Conservation (phyloP, 805 yeast genomes). For the Diddensiella santjacobensis region DNA sequence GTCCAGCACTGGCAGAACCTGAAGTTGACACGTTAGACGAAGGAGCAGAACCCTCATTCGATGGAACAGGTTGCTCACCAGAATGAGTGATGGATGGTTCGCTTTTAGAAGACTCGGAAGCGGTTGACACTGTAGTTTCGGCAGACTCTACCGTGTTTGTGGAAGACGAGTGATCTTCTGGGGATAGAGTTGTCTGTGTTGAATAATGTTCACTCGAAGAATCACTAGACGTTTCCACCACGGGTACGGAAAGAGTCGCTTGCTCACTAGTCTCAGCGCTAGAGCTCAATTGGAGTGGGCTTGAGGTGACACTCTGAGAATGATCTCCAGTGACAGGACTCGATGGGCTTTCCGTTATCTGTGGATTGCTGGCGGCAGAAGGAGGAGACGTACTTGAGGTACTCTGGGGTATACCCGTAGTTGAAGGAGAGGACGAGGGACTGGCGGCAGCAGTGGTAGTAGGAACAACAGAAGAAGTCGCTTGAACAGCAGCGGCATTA, state of each 20-base stretch:
- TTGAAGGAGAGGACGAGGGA: slow-evolving; percentile 8
- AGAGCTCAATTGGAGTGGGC: no score
- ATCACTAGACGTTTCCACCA: neutral
- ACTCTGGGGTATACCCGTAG: slow-evolving; percentile 4
- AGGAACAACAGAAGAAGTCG: slow-evolving; percentile 15
- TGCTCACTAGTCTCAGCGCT: neutral
- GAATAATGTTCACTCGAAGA: neutral
- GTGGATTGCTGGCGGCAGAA: slow-evolving; percentile 15
- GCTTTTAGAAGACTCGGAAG: neutral
- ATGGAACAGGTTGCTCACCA: neutral
- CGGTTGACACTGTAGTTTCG: neutral
- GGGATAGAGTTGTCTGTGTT: neutral
- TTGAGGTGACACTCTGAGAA: no score
- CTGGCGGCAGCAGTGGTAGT: slow-evolving; percentile 14
- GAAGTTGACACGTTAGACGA: neutral
- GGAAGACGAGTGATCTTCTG: no score
- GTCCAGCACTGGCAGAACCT: neutral
- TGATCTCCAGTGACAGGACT: slow-evolving; percentile 11
- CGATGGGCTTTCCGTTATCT: no score
- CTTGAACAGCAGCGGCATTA: slow-evolving; percentile 18
- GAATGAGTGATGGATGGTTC: neutral
- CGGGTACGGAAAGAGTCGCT: no score
- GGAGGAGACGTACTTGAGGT: slow-evolving; percentile 19
- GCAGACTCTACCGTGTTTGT: no score
- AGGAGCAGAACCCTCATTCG: neutral